phyloP scores from a whole-genome alignment of 1,284 basidiomycete genomes.

The Lentinula novae-zelandiae region DNA sequence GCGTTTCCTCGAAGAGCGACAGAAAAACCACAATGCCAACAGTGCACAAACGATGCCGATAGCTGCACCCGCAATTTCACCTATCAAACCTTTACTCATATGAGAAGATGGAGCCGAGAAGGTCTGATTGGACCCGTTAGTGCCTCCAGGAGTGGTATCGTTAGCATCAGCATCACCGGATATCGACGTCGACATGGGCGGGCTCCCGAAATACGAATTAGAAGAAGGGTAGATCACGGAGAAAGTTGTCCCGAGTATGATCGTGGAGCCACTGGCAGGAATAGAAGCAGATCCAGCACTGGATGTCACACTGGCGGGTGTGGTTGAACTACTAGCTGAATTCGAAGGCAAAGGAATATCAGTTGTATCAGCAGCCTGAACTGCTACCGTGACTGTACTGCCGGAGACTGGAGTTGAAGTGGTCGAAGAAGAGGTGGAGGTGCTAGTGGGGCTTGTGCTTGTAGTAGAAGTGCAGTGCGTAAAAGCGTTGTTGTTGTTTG shows the following conservation, averaged over 20 bases:
- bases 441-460: not conserved
- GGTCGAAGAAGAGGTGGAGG: not conserved
- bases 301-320: not conserved
- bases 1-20: not conserved
- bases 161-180: too few species aligned
- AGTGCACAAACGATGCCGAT: not conserved
- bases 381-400: not conserved
- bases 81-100: not conserved
- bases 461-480: constrained; percentile 10
- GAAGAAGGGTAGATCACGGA: not conserved
- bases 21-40: not conserved
- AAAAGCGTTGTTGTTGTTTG: constrained; percentile 13
- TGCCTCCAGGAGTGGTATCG: not conserved
- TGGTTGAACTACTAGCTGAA: not conserved
- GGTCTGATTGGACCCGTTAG: not conserved
- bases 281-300: not conserved
- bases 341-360: not conserved
- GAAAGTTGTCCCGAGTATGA: not conserved
- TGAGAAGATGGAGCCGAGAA: not conserved
- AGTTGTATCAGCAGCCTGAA: not conserved
- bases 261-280: not conserved
- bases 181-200: not conserved
- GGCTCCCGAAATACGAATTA: not conserved
- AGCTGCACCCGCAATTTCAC: not conserved
- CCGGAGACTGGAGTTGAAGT: not conserved